These are phyloP conservation scores for Lipomyces sp. DNA, from an alignment of 805 yeast species.

Conservation along the genomic window DNA sequence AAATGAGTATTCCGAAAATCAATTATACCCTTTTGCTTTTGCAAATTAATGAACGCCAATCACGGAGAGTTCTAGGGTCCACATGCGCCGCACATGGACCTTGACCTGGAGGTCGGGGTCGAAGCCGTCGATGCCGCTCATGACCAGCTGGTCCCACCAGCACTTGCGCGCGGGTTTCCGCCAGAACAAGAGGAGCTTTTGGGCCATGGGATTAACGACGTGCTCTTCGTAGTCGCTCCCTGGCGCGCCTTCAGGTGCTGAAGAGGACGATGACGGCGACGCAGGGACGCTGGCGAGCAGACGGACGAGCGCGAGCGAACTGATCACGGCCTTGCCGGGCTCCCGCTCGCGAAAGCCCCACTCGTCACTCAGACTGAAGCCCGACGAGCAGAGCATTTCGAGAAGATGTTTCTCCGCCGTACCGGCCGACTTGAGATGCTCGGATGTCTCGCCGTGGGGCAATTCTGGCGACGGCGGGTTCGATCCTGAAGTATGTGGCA, in stretches of 20 bases:
- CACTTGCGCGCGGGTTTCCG: constrained; percentile 97
- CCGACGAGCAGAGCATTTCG: constrained; percentile 92
- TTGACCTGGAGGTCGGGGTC: constrained; percentile 46
- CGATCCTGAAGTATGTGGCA: no score
- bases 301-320: constrained; percentile 73
- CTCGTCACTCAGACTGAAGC: constrained; percentile 58
- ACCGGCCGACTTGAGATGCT: constrained; percentile 41
- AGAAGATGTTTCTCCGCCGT: constrained; percentile 92
- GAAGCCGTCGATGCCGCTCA: constrained; percentile 37
- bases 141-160: constrained; percentile 75
- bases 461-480: background rate
- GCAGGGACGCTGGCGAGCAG: constrained; percentile 19
- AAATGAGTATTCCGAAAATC: background rate
- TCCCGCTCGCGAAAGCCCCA: constrained; percentile 94
- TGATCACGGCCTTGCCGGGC: constrained; percentile 80
- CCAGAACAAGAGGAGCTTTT: constrained; percentile 85
- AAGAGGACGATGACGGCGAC: background rate
- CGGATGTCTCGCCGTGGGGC: constrained; percentile 22
- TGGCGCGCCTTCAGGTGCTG: background rate
- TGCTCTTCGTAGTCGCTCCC: background rate
- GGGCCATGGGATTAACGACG: constrained; percentile 36
- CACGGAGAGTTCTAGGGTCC: constrained; percentile 93
- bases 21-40: background rate
- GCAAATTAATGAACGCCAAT: constrained; percentile 63
- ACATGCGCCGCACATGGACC: constrained; percentile 86